Percentiles rank a stretch among this genome's conserved stretches.
These are phyloP conservation scores for Candida takata DNA, from an alignment of 805 yeast species.

Conservation along the genomic window DNA sequence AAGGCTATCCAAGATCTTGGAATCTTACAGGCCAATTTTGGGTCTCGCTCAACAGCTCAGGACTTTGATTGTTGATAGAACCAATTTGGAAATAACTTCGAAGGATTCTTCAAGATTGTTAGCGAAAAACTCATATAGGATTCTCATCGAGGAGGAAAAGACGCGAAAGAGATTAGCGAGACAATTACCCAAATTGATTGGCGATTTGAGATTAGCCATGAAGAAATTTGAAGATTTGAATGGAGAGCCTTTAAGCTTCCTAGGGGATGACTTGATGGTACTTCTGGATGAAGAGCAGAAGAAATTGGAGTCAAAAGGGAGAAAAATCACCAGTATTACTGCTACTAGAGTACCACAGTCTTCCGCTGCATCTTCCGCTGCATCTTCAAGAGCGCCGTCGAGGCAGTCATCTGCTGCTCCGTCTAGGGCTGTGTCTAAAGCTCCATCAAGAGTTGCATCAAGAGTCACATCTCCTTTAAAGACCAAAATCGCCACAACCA, in stretches of 20 bases:
- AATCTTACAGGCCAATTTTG: conserved; percentile 47
- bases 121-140: conserved; percentile 69
- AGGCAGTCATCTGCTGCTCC: conserved; percentile 14
- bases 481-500: neutral
- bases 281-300: conserved; percentile 26
- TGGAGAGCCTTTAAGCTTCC: conserved; percentile 26
- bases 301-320: conserved; percentile 17
- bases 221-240: conserved; percentile 39
- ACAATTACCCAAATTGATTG: conserved; percentile 58
- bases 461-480: conserved; percentile 14
- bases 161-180: conserved; percentile 60
- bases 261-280: conserved; percentile 22
- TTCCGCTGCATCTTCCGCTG: conserved; percentile 16
- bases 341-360: conserved; percentile 15
- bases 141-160: conserved; percentile 74
- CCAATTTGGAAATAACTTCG: conserved; percentile 57
- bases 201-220: conserved; percentile 42
- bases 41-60: conserved; percentile 48
- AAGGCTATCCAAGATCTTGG: conserved; percentile 42
- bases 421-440: conserved; percentile 11
- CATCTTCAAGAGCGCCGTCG: conserved; percentile 17
- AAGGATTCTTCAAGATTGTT: conserved; percentile 76
- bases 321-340: conserved; percentile 12
- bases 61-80: conserved; percentile 51
- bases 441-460: conserved; percentile 7